phyloP scores from a whole-genome alignment of 768 basidiomycete genomes.

The Termitomyces sp. region DNA sequence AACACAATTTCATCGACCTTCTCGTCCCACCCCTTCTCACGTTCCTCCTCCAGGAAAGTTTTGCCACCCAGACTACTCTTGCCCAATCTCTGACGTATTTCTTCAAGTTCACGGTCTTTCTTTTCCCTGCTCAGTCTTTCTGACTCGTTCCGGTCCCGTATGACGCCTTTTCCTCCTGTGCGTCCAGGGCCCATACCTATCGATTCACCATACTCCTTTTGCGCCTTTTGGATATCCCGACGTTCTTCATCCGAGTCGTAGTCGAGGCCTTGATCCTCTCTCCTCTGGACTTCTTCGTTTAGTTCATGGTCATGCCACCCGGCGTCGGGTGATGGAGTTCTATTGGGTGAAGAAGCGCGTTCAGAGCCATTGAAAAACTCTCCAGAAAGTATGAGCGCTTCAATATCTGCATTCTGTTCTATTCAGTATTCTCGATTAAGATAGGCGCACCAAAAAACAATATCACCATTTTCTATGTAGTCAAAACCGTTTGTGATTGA shows the following conservation, averaged over 20 bases:
- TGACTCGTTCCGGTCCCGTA: slow-evolving; percentile 75
- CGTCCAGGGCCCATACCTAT: slow-evolving; percentile 85
- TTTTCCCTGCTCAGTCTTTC: slow-evolving; percentile 46
- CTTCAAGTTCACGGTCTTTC: slow-evolving; percentile 45
- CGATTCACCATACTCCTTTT: slow-evolving; percentile 38
- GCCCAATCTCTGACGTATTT: slow-evolving; percentile 54
- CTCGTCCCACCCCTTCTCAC: slow-evolving; percentile 44
- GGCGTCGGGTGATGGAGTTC: slow-evolving; percentile 54
- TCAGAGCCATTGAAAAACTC: slow-evolving; percentile 55
- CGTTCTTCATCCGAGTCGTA: slow-evolving; percentile 38
- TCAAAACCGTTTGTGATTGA: neutral
- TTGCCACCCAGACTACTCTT: slow-evolving; percentile 58
- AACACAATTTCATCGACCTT: slow-evolving; percentile 39
- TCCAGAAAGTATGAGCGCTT: slow-evolving; percentile 44
- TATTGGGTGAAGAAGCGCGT: slow-evolving; percentile 56
- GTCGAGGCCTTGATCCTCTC: slow-evolving; percentile 32
- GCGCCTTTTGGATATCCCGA: slow-evolving; percentile 26
- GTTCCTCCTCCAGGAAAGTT: slow-evolving; percentile 75
- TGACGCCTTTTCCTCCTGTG: slow-evolving; percentile 86
- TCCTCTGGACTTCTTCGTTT: slow-evolving; percentile 29
- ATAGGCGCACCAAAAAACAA: neutral
- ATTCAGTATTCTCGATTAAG: slow-evolving; percentile 1
- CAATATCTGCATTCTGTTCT: slow-evolving; percentile 20
- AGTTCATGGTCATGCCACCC: slow-evolving; percentile 51
- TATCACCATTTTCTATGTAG: slow-evolving; percentile 5